A percentile compares a stretch with the other conserved stretches of the same genome.
These are phyloP conservation scores for Botrytis fragariae DNA, from an alignment of 2,329 filamentous ascomycete species.

Conservation along the genomic window DNA sequence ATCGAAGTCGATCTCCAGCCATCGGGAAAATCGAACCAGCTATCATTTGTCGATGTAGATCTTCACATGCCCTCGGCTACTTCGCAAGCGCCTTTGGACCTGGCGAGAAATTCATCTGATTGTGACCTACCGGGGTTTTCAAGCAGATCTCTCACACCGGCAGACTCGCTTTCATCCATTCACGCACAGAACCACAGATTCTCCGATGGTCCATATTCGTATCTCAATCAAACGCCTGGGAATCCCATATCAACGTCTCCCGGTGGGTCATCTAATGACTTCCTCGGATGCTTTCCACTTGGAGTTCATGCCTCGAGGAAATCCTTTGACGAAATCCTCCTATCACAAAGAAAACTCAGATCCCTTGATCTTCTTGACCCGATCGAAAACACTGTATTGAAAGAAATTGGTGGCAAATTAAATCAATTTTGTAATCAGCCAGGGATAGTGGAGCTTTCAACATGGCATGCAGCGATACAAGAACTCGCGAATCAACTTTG, in stretches of 20 bases:
- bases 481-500: constrained; percentile 26
- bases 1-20: constrained; percentile 14
- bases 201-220: constrained; percentile 19
- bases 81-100: not conserved
- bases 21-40: not conserved
- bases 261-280: constrained; percentile 40
- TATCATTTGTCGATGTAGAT: not conserved
- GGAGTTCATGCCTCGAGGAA: constrained; percentile 43
- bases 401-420: constrained; percentile 10
- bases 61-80: not conserved
- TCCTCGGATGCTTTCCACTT: constrained; percentile 48
- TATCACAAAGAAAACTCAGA: constrained; percentile 41
- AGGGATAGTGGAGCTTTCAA: constrained; percentile 31
- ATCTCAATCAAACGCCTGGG: not conserved
- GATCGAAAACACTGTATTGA: constrained; percentile 12
- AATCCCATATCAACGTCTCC: constrained; percentile 42
- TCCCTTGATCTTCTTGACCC: constrained; percentile 19
- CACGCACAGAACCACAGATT: not conserved
- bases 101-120: not conserved
- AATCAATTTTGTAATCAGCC: constrained; percentile 15
- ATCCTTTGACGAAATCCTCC: constrained; percentile 46
- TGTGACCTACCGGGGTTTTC: not conserved
- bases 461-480: constrained; percentile 27
- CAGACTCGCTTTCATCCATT: constrained; percentile 5
- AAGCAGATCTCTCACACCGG: constrained; percentile 15